Percentiles rank a stretch among this genome's conserved stretches.
Evolutionary conservation across 345 rosid genomes (phyloP).

Genomic region (Citrus sp.): DNA sequence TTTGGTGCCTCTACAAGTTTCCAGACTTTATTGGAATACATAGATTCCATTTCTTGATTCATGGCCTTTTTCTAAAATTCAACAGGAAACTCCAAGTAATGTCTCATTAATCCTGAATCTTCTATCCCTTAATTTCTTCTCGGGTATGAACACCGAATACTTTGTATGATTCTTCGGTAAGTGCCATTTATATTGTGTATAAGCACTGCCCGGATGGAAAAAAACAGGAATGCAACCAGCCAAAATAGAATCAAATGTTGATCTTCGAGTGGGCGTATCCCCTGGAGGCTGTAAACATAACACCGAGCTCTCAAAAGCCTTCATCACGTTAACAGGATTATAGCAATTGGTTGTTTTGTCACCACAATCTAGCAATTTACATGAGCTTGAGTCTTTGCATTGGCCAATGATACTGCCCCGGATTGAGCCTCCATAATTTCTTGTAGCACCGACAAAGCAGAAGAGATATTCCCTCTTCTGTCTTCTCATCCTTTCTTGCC

Average conservation of each 20-base stretch:
- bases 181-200: conserved; percentile 28
- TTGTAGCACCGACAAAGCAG: conserved; percentile 39
- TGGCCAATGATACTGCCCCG: conserved; percentile 14
- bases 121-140: neutral
- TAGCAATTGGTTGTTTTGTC: neutral
- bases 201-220: conserved; percentile 27
- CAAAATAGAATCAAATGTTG: conserved; percentile 25
- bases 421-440: conserved; percentile 2
- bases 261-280: conserved; percentile 24
- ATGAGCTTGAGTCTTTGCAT: conserved; percentile 15
- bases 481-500: conserved; percentile 34
- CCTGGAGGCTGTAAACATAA: conserved; percentile 33
- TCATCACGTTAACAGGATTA: conserved; percentile 13
- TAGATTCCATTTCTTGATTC: no score
- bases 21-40: no score
- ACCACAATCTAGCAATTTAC: conserved; percentile 21
- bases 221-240: conserved; percentile 34
- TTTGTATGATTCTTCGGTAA: conserved; percentile 13
- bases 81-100: conserved; percentile 8
- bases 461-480: conserved; percentile 28
- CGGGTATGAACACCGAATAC: conserved; percentile 26
- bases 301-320: conserved; percentile 13
- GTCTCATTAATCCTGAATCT: conserved; percentile 7
- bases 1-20: no score
- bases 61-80: no score